These are phyloP conservation scores for Rosa rugosa DNA, from an alignment of 306 rosid species.

Conservation along the genomic window DNA sequence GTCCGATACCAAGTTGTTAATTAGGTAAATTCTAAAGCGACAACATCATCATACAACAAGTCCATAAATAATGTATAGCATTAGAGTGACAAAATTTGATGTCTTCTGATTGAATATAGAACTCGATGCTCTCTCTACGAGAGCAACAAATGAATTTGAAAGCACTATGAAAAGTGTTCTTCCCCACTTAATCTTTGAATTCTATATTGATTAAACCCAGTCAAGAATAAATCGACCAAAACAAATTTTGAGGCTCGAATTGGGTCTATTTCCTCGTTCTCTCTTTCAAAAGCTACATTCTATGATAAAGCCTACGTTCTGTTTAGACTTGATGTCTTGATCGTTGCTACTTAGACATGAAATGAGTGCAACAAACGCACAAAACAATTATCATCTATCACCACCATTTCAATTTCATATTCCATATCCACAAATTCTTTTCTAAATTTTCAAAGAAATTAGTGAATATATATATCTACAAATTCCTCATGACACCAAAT, in stretches of 20 bases:
- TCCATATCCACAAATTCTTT: background rate
- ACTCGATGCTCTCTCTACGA: background rate
- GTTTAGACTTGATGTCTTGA: background rate
- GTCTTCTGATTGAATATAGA: background rate
- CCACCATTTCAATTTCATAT: background rate
- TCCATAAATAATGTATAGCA: background rate
- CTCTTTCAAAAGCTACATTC: background rate
- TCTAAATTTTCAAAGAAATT: background rate
- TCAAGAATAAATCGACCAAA: background rate
- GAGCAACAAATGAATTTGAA: background rate
- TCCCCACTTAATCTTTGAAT: background rate
- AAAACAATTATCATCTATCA: background rate
- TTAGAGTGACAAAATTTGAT: background rate
- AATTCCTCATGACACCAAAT: constrained; percentile 24
- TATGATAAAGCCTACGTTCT: background rate
- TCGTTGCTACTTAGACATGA: background rate
- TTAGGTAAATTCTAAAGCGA: background rate
- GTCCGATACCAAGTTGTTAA: background rate
- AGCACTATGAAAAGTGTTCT: background rate
- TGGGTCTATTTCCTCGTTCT: background rate
- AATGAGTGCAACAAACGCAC: background rate
- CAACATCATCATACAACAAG: background rate
- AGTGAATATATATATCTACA: background rate
- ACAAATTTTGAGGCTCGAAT: background rate
- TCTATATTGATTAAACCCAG: background rate